Conservation (phyloP, 1,284 basidiomycete species). For the Taiwanofungus camphoratus region DNA sequence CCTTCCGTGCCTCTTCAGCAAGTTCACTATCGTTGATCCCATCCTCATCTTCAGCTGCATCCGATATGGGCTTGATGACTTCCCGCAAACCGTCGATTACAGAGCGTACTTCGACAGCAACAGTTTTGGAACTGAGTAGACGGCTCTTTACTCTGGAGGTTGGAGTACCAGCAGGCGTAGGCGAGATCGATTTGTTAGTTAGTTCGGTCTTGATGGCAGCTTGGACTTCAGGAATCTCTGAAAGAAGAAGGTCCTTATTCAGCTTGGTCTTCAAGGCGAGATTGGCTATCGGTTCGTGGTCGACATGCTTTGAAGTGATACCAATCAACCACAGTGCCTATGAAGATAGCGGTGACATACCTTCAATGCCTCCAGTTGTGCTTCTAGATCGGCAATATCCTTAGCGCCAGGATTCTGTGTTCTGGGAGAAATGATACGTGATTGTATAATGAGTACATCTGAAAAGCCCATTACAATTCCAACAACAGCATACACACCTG, state of each 20-base stretch:
- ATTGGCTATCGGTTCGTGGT: constrained; percentile 53
- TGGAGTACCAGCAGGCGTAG: constrained; percentile 36
- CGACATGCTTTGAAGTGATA: constrained; percentile 45
- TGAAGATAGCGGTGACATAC: constrained; percentile 31
- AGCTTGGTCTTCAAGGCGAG: constrained; percentile 68
- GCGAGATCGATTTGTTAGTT: constrained; percentile 26
- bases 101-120: constrained; percentile 55
- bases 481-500: constrained; percentile 35
- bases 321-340: constrained; percentile 2
- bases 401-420: constrained; percentile 34
- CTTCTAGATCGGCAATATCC: constrained; percentile 52
- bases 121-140: constrained; percentile 69
- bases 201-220: constrained; percentile 40
- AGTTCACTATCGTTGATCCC: constrained; percentile 21
- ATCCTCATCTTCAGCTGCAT: constrained; percentile 18
- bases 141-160: constrained; percentile 65
- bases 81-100: constrained; percentile 47
- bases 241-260: constrained; percentile 63
- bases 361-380: constrained; percentile 66
- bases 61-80: constrained; percentile 35
- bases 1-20: constrained; percentile 32
- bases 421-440: constrained; percentile 25
- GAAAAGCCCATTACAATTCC: not conserved
- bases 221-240: constrained; percentile 39
- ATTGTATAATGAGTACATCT: constrained; percentile 8